Evolutionary conservation across 23 red algal species (phyloP), one percentile per base, ranked within the genome.

Genomic region (Gracilaria caudata): DNA sequence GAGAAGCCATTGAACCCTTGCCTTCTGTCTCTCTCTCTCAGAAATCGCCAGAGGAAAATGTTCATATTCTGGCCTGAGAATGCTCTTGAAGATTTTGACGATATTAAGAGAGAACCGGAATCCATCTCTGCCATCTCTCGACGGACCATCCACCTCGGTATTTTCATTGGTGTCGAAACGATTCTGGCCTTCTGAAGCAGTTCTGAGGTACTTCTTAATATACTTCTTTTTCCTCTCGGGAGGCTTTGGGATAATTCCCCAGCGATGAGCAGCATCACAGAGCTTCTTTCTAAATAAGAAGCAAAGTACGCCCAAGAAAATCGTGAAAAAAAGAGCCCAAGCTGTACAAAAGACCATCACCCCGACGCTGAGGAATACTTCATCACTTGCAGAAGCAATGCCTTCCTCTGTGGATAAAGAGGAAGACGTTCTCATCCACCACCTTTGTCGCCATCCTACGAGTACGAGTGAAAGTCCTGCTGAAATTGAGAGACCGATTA

Each of bases 401-500:
- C 21, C 66, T 43, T 37, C 66, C 20, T 72, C 33, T 17, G 21
- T 43, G 1, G 66, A 41, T 72, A 72, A n/a, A 37, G 21, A 10
- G 26, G 66, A 40, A 20, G 35, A 43, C 35, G 66, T 40, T 40
- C 16, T 72, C 66, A 72, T 72, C 66, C 66, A 72, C 66, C 66
- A 72, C 23, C 66, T 23, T 40, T 72, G 35, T 72, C 38, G 35
- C 66, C 66, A 72, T 72, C 66, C 66, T 5, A 72, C 38, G 41
- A 72, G 66, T 28, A 72, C 19, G 26, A 72, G 20, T n/a, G 66
- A 72, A 40, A 72, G 66, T 13, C 33, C 30, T 41, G 66, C 35
- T 43, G 66, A 17, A 72, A 72, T 23, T 43, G 17, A n/a, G 26
- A 72, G 66, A 72, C 19, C 20, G 35, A 72, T 19, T 72, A 72